Evolutionary conservation across 768 basidiomycete species (phyloP).

Genomic region (Russula virescens): DNA sequence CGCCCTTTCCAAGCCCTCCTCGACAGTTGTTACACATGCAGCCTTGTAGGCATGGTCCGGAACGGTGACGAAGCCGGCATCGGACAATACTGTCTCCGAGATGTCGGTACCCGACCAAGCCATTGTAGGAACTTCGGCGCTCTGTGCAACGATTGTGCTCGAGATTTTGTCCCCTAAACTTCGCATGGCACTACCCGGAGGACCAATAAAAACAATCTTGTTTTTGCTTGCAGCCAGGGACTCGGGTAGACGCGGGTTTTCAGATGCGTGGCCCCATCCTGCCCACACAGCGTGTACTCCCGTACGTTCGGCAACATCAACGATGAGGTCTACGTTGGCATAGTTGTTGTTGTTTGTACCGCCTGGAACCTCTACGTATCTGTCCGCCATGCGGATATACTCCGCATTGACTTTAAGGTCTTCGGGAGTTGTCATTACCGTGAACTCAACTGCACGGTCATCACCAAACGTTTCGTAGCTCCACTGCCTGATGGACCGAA

Average conservation of each 20-base stretch:
- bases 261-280: constrained; percentile 99
- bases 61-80: constrained; percentile 90
- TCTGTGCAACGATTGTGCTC: constrained; percentile 97
- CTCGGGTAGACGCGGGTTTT: constrained; percentile 95
- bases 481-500: constrained; percentile 98
- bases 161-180: constrained; percentile 99
- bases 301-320: constrained; percentile 94
- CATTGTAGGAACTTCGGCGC: constrained; percentile 96
- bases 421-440: constrained; percentile 99
- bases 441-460: constrained; percentile 95
- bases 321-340: constrained; percentile 98
- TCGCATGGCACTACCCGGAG: constrained; percentile 97
- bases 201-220: constrained; percentile 99
- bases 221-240: constrained; percentile 85
- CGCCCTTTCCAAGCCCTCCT: constrained; percentile 78
- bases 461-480: constrained; percentile 98
- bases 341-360: constrained; percentile 99
- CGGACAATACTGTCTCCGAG: constrained; percentile 74
- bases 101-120: constrained; percentile 98
- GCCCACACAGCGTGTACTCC: constrained; percentile 99
- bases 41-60: constrained; percentile 81
- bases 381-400: constrained; percentile 99
- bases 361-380: constrained; percentile 97
- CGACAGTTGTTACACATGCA: constrained; percentile 85
- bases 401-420: constrained; percentile 98